Percentiles rank a stretch among this genome's conserved stretches.
These are phyloP conservation scores for Sugiyamaella castrensis DNA, from an alignment of 1,139 yeast species.

Conservation along the genomic window DNA sequence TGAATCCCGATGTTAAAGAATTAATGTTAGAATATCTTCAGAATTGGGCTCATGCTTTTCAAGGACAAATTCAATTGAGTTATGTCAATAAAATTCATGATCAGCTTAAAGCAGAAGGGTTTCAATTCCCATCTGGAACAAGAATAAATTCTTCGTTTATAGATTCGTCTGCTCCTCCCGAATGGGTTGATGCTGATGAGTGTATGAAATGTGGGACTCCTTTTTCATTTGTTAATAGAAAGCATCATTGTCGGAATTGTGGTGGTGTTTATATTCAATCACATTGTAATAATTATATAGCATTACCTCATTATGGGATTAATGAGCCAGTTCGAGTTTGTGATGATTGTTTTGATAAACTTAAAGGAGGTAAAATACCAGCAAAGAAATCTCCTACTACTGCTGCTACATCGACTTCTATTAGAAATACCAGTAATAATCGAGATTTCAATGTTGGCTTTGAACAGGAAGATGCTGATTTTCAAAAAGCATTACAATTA, in stretches of 20 bases:
- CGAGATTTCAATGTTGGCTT: slow-evolving; percentile 16
- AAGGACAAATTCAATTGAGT: slow-evolving; percentile 61
- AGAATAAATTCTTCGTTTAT: slow-evolving; percentile 54
- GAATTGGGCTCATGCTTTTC: slow-evolving; percentile 74
- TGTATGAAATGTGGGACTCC: slow-evolving; percentile 90
- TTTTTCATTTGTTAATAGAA: slow-evolving; percentile 79
- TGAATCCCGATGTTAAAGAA: slow-evolving; percentile 56
- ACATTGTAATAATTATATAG: slow-evolving; percentile 68
- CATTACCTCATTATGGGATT: slow-evolving; percentile 83
- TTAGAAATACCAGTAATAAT: slow-evolving; percentile 11
- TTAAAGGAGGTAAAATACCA: slow-evolving; percentile 1
- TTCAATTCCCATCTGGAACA: slow-evolving; percentile 55
- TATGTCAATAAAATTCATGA: slow-evolving; percentile 65
- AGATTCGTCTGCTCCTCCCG: slow-evolving; percentile 93
- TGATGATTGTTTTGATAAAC: slow-evolving; percentile 74
- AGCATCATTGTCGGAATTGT: slow-evolving; percentile 96
- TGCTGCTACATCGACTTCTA: slow-evolving; percentile 2
- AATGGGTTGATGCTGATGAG: slow-evolving; percentile 93
- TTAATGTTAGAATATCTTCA: slow-evolving; percentile 64
- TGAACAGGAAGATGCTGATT: slow-evolving; percentile 72
- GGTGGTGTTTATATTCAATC: slow-evolving; percentile 91
- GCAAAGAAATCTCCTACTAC: neutral
- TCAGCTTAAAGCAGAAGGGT: slow-evolving; percentile 55
- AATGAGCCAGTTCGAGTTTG: slow-evolving; percentile 90
- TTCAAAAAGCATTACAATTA: slow-evolving; percentile 72